These are phyloP conservation scores for Sugiyamaella grinbergsii DNA, from an alignment of 1,139 yeast species.

Conservation along the genomic window DNA sequence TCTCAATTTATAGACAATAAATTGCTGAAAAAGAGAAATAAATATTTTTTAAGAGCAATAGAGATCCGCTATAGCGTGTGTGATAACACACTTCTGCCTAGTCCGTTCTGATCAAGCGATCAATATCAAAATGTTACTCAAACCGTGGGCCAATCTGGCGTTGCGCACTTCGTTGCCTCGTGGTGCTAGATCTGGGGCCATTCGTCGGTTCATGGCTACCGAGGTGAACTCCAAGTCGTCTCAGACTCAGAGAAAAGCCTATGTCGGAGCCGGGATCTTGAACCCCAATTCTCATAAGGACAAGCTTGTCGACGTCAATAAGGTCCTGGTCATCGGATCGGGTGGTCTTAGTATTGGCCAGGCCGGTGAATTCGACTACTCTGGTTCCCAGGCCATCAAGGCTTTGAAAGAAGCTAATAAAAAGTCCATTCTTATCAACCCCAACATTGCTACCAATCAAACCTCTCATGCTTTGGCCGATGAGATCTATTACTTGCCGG, in stretches of 20 bases:
- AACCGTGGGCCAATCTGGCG: conserved; percentile 15
- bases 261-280: conserved; percentile 59
- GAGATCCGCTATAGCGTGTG: conserved; percentile 2
- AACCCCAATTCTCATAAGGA: conserved; percentile 52
- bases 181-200: not conserved
- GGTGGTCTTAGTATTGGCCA: conserved; percentile 98
- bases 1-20: conserved; percentile 16
- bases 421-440: conserved; percentile 83
- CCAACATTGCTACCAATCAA: conserved; percentile 97
- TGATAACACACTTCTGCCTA: conserved; percentile 6
- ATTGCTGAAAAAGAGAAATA: conserved; percentile 19
- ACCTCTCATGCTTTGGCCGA: conserved; percentile 96
- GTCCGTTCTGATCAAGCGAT: too few species aligned
- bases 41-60: conserved; percentile 16
- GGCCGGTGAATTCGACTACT: conserved; percentile 98
- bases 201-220: conserved; percentile 6
- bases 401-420: conserved; percentile 91
- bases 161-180: conserved; percentile 10
- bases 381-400: conserved; percentile 97
- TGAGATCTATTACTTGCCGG: conserved; percentile 92
- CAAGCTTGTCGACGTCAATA: conserved; percentile 77
- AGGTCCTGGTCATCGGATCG: conserved; percentile 91
- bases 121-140: conserved; percentile 10
- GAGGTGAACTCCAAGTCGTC: conserved; percentile 8
- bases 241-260: conserved; percentile 31